Evolutionary conservation across 2,329 filamentous ascomycete species (phyloP).

Genomic region (Elsinoe batatas): DNA sequence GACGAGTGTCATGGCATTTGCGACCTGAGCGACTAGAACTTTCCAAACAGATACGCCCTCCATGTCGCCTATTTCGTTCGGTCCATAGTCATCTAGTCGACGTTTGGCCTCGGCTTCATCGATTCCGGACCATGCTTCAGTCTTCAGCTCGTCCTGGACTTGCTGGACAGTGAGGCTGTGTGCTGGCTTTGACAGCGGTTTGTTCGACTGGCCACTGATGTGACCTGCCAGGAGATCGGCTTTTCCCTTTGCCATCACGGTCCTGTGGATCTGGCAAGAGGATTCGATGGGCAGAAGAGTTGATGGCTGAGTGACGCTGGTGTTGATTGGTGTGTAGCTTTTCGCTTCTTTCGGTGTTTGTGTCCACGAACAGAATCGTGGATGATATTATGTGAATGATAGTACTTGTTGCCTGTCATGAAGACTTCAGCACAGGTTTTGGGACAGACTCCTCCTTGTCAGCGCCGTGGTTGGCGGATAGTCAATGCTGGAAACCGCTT

Average conservation of each 20-base stretch:
- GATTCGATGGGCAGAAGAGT: not conserved
- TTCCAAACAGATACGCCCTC: conserved; percentile 60
- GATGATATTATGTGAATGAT: not conserved
- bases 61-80: conserved; percentile 61
- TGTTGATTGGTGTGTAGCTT: not conserved
- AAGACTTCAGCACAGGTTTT: not conserved
- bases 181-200: not conserved
- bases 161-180: not conserved
- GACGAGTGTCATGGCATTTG: conserved; percentile 69
- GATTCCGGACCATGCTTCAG: conserved; percentile 40
- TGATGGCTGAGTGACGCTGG: no score
- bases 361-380: not conserved
- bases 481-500: not conserved
- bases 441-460: not conserved
- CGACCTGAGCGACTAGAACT: conserved; percentile 61
- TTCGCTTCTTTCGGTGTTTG: not conserved
- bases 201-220: not conserved
- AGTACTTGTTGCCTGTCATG: not conserved
- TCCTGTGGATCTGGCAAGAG: not conserved
- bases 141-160: not conserved
- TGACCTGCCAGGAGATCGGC: not conserved
- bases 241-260: not conserved
- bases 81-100: conserved; percentile 51
- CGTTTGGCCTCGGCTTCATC: conserved; percentile 49
- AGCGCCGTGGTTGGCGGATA: not conserved